Evolutionary conservation across 169 alveolate species (phyloP).

Genomic region (Plasmodium gallinaceum): DNA sequence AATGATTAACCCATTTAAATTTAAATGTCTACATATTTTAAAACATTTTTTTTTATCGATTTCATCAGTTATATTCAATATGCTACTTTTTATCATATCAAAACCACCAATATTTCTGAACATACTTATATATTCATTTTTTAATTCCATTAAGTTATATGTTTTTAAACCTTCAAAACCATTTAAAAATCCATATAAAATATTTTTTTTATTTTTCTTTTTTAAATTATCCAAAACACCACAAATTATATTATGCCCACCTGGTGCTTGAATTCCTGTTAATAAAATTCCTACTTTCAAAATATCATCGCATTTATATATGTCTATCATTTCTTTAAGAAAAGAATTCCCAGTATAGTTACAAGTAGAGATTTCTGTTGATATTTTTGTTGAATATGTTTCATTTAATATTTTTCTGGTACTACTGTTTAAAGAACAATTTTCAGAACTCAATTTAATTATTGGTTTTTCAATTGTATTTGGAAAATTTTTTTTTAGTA

Average conservation of each 20-base stretch:
- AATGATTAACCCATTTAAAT: slow-evolving; percentile 94
- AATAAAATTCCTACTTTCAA: slow-evolving; percentile 91
- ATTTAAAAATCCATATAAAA: slow-evolving; percentile 90
- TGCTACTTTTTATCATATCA: slow-evolving; percentile 96
- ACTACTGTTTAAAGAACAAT: background rate
- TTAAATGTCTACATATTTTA: slow-evolving; percentile 86
- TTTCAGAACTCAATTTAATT: slow-evolving; percentile 15
- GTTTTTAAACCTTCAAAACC: slow-evolving; percentile 94
- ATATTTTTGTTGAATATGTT: slow-evolving; percentile 7
- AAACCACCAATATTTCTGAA: slow-evolving; percentile 96
- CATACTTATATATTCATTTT: slow-evolving; percentile 91
- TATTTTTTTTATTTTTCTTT: slow-evolving; percentile 87
- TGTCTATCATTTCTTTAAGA: slow-evolving; percentile 19
- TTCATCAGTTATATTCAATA: slow-evolving; percentile 93
- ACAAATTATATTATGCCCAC: slow-evolving; percentile 97
- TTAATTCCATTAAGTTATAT: slow-evolving; percentile 91
- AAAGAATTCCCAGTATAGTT: slow-evolving; percentile 21
- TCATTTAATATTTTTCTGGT: slow-evolving; percentile 1
- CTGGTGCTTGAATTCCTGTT: slow-evolving; percentile 98
- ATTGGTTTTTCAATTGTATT: slow-evolving; percentile 23
- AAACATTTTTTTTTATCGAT: slow-evolving; percentile 87
- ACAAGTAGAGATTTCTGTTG: slow-evolving; percentile 6
- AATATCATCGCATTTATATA: slow-evolving; percentile 12
- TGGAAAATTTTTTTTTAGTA: slow-evolving; percentile 13
- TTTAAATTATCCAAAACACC: slow-evolving; percentile 93